A percentile compares a stretch with the other conserved stretches of the same genome.
These are phyloP conservation scores for Cryptococcus depauperatus DNA, from an alignment of 1,284 basidiomycete genomes.

Conservation along the genomic window DNA sequence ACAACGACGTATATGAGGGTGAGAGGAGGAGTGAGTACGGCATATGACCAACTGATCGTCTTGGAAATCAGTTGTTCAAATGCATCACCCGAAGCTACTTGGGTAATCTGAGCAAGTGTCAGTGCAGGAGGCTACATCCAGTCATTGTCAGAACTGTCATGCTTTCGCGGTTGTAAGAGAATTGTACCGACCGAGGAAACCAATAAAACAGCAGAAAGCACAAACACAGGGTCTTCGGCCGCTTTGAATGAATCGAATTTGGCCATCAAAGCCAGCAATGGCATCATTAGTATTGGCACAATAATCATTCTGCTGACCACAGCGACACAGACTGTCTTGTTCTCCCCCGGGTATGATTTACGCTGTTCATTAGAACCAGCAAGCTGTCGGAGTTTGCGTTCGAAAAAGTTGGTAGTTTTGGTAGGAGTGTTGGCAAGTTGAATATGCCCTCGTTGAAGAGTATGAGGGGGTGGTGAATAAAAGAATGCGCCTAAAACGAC, in stretches of 20 bases:
- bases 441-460: constrained; percentile 3
- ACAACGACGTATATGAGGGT: constrained; percentile 67
- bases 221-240: constrained; percentile 45
- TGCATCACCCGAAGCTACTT: constrained; percentile 74
- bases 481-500: constrained; percentile 92
- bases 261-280: constrained; percentile 59
- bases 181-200: constrained; percentile 54
- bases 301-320: constrained; percentile 70
- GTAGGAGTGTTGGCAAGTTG: constrained; percentile 1
- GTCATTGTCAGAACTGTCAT: constrained; percentile 7
- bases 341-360: constrained; percentile 55
- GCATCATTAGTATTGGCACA: constrained; percentile 68
- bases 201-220: constrained; percentile 62
- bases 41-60: constrained; percentile 47
- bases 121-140: constrained; percentile 44
- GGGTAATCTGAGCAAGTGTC: constrained; percentile 62
- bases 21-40: constrained; percentile 68
- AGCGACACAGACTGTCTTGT: constrained; percentile 69
- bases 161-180: constrained; percentile 5
- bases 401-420: constrained; percentile 17
- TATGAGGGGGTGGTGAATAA: constrained; percentile 46
- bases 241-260: constrained; percentile 54
- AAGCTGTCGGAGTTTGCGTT: constrained; percentile 26
- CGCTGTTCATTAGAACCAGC: constrained; percentile 1
- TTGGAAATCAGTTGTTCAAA: constrained; percentile 76